These are phyloP conservation scores for Vaccinium darrowii DNA, from an alignment of 148 eudicot genomes.

Conservation along the genomic window DNA sequence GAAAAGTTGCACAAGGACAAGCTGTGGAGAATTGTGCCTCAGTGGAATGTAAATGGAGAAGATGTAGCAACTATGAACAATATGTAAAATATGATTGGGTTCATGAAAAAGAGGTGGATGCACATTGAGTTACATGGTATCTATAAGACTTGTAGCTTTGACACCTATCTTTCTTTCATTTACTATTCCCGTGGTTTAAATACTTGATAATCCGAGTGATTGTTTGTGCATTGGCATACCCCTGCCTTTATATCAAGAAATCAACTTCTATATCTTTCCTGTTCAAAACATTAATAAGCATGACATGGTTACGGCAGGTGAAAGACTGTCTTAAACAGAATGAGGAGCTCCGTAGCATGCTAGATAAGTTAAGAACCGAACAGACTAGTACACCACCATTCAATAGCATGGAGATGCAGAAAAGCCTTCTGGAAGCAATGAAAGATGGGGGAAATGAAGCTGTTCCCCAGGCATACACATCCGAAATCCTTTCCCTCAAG, in stretches of 20 bases:
- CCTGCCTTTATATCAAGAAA: neutral
- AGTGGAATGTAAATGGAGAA: neutral
- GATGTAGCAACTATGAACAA: neutral
- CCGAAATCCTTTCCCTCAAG: slow-evolving; percentile 67
- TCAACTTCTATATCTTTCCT: neutral
- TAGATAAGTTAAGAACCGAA: slow-evolving; percentile 69
- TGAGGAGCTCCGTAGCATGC: slow-evolving; percentile 77
- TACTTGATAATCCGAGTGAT: neutral
- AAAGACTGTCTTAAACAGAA: slow-evolving; percentile 86
- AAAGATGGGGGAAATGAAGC: slow-evolving; percentile 29
- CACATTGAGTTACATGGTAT: neutral
- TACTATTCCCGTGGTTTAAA: neutral
- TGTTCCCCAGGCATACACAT: slow-evolving; percentile 30
- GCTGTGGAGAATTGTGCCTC: neutral
- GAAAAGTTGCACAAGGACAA: neutral
- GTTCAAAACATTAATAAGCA: neutral
- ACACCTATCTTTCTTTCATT: neutral
- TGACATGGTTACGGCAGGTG: slow-evolving; percentile 46
- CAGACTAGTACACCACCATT: slow-evolving; percentile 40
- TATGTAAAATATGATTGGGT: neutral
- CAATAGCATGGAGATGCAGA: slow-evolving; percentile 25
- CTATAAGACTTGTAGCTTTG: neutral
- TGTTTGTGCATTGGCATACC: neutral
- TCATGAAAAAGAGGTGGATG: neutral
- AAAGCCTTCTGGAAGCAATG: slow-evolving; percentile 25